Evolutionary conservation across 352 stramenopile genomes (phyloP), one percentile per base, ranked within the genome.

Genomic region (Peronospora destructor): DNA sequence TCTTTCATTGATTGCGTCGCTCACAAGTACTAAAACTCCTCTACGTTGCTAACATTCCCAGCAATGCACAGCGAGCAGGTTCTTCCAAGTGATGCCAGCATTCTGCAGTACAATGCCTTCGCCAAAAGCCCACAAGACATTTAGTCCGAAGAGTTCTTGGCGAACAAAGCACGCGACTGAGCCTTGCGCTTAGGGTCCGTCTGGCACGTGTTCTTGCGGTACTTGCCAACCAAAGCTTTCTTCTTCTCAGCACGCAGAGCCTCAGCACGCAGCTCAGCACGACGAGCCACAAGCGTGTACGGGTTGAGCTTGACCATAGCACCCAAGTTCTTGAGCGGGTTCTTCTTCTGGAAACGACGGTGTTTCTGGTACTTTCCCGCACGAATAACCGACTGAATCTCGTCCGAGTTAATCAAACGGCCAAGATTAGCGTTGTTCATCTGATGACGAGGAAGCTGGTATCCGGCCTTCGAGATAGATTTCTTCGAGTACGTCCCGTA

Each of bases 391-490:
- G 84, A 97, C 82, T 99, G 95, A 68, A 99, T 96, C 75, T 91
- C 80, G 66, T 98, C 95, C 32, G 93, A 98, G 91, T 99, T 99
- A 61, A 99, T 99, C 67, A 99, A 85, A 91, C 96, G 95, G 56
- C 92, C 94, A 40, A 99, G 67, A 77, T 99, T 97, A 56, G 96
- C 95, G 71, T 98, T 99, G 72, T 85, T 89, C 89, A 99, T 98
- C 56, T 87, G 57, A 65, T 96, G 78, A 53, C 88, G 81, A 49
- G 96, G 96, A 28, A 99, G 86, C 64, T 78, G 68, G 84, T 95
- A 97, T 71, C 77, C 77, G 28, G 64, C 68, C 90, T 99, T 99
- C 30, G 83, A 72, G 25, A 72, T 57, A 55, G 82, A 88, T 73
- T 93, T 92, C 65, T 91, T 88, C 29, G 76, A 80, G 79, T 92